Evolutionary conservation across 139 green algal genomes (phyloP), one percentile per base, ranked within the genome.

Genomic region (Chlorokybus atmophyticus): DNA sequence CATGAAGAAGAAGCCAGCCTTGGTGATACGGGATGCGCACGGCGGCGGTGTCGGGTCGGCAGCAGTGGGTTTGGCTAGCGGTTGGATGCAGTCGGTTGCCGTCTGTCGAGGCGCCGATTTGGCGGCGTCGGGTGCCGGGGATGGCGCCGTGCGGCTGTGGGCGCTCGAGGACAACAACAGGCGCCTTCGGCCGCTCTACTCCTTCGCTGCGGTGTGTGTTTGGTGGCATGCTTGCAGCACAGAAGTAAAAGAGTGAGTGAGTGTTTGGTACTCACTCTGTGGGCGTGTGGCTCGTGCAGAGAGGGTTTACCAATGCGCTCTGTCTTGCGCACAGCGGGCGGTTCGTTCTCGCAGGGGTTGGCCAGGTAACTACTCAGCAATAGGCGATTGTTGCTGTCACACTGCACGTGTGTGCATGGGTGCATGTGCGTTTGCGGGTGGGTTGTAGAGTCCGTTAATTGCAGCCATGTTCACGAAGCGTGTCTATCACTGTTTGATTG

Each of bases 241-340:
- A 14, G 10, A 44, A 21, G 35, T 10, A 44, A 21, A 21, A 44
- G 14, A 44, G 10, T 44, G 10, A 21, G 35, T 44, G 10, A 44
- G 35, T 44, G 35, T 44, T 21, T 54, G 14, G 25, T 19, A 54
- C 8, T 27, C 47, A 10, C 23, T 17, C 25, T 10, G 25, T 10
- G 14, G 21, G 47, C 24, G 47, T 54, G 8, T 54, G 23, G 14
- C 47, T 8, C 47, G 47, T 55, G 52, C 51, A 60, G 52, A 65
- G 70, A 2, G 89, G 89, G 4, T 97, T 92, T 69, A 83, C 94
- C 2, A 97, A 97, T 62, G 73, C 71, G 0, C 62, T 97, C 0
- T 70, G 75, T 7, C 64, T 97, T 2, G 84, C 75, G 2, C 60
- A 56, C 28, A 79, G 60, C 29, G 87, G 76, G 0, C 55, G 60